Base-by-base conservation (phyloP, 257 asterid genomes). In the Gentiana straminea region DNA sequence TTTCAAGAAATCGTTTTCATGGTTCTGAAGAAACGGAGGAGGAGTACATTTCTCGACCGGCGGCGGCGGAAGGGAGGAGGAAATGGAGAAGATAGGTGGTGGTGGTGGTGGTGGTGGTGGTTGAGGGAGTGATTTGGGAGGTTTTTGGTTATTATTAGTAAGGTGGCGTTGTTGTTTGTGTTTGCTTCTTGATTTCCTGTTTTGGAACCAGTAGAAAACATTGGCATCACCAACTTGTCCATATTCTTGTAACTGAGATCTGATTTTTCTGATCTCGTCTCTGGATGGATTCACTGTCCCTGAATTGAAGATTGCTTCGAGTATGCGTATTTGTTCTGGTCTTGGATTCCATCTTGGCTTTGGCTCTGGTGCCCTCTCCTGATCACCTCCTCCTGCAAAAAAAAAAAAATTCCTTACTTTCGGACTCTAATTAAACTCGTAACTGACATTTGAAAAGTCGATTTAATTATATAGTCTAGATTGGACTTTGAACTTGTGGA, bases 181-280 rank as follows among this genome's bases (percentile, higher is more conserved):
- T 52, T 92, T 92, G 87, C 87, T 85, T 57, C 99, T 71, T 3
- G 99, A 92, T 72, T 92, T 92, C 24, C 99, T 65, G 75, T 92
- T 92, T 54, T 92, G 99, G 65, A 92, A 92, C 99, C 99, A 92
- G 64, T 92, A 92, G 70, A 92, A 92, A 35, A 92, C 97, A 35
- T 92, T 92, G 33, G 99, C 97, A 54, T 92, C 99, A 8, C 95
- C 99, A 1, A 92, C 97, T 49, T 85, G 97, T 0, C 99, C 99
- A 65, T 73, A 88, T 59, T 92, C 94, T 66, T 83, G 94, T 33
- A 92, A 54, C 38, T 86, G 95, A 13, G 75, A 89, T 75, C 99
- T 80, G 74, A 92, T 92, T 8, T 75, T 84, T 4, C 95, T 55
- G 3, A 92, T 92, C 67, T 92, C 99, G 4, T 92, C 99, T 37